Percentiles rank a stretch among this genome's conserved stretches.
phyloP scores from a whole-genome alignment of 2,329 filamentous ascomycete genomes.

The Ophiocordyceps camponoti-saundersi region DNA sequence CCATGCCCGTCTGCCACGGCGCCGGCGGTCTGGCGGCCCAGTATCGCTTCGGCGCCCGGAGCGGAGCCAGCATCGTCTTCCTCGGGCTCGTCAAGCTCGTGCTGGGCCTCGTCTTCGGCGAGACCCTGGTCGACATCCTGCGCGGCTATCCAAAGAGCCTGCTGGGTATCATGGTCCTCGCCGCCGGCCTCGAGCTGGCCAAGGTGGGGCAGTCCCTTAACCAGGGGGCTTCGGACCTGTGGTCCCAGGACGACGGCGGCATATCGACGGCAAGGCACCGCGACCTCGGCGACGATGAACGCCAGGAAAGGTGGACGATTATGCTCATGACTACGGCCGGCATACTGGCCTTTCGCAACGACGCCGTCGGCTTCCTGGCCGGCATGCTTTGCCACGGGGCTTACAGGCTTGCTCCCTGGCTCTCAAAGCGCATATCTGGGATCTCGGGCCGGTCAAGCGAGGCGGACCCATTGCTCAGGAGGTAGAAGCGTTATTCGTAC shows the following conservation, averaged over 20 bases:
- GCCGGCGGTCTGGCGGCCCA: slow-evolving; percentile 83
- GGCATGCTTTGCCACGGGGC: slow-evolving; percentile 66
- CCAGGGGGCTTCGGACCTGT: slow-evolving; percentile 43
- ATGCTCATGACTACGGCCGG: slow-evolving; percentile 80
- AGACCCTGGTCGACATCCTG: slow-evolving; percentile 55
- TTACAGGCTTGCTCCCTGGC: slow-evolving; percentile 31
- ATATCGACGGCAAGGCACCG: slow-evolving; percentile 24
- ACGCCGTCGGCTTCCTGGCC: slow-evolving; percentile 70
- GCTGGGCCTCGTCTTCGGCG: slow-evolving; percentile 59
- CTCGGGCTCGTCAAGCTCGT: slow-evolving; percentile 61
- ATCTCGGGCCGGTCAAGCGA: slow-evolving; percentile 10
- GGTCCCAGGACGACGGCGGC: slow-evolving; percentile 31
- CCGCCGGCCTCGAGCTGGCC: slow-evolving; percentile 73
- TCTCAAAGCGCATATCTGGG: slow-evolving; percentile 19
- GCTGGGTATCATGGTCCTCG: slow-evolving; percentile 77
- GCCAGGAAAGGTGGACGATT: slow-evolving; percentile 63
- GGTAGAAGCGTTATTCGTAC: not conserved
- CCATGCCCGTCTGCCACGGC: slow-evolving; percentile 91
- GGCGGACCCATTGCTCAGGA: slow-evolving; percentile 13
- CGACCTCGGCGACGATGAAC: slow-evolving; percentile 47
- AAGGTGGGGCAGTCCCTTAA: slow-evolving; percentile 76
- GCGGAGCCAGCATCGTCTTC: slow-evolving; percentile 66
- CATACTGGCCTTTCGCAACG: slow-evolving; percentile 75
- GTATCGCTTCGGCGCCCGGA: slow-evolving; percentile 79
- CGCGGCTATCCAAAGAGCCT: slow-evolving; percentile 57